Percentiles rank a stretch among this genome's conserved stretches.
phyloP scores from a whole-genome alignment of 495 filamentous ascomycete genomes.

The Penicillium tannophilum region DNA sequence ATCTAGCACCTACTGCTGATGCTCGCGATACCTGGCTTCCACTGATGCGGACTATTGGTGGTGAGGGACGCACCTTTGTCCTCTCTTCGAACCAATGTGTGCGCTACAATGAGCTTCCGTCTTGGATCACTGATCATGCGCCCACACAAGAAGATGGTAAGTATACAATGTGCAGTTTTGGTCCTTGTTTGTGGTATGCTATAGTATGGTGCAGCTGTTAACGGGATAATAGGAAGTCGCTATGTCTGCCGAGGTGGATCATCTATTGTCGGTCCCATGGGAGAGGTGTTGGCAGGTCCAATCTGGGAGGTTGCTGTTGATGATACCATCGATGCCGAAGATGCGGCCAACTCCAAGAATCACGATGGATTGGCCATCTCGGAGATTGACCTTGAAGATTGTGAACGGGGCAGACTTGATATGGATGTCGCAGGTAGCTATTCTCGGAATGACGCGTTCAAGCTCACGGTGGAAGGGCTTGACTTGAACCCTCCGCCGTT shows the following conservation, averaged over 20 bases:
- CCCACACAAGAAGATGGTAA: slow-evolving; percentile 20
- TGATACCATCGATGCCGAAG: slow-evolving; percentile 35
- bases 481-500: slow-evolving; percentile 67
- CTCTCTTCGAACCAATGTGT: slow-evolving; percentile 85
- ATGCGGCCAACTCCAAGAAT: background rate
- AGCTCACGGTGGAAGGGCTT: slow-evolving; percentile 71
- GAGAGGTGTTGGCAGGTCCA: slow-evolving; percentile 75
- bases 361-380: slow-evolving; percentile 45
- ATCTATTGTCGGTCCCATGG: slow-evolving; percentile 77
- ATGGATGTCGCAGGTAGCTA: slow-evolving; percentile 78
- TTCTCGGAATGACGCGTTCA: slow-evolving; percentile 81
- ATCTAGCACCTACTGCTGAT: slow-evolving; percentile 91
- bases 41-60: slow-evolving; percentile 77
- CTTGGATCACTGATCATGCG: slow-evolving; percentile 50
- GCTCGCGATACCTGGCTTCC: slow-evolving; percentile 80
- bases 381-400: slow-evolving; percentile 65
- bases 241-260: slow-evolving; percentile 67
- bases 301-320: slow-evolving; percentile 74
- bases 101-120: slow-evolving; percentile 55
- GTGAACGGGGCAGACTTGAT: slow-evolving; percentile 61
- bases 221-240: slow-evolving; percentile 5
- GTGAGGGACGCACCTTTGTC: slow-evolving; percentile 85
- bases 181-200: background rate
- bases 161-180: background rate
- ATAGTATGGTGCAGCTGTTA: background rate